These are phyloP conservation scores for Pseudogymnoascus sp. DNA, from an alignment of 2,329 filamentous ascomycete genomes.

Conservation along the genomic window DNA sequence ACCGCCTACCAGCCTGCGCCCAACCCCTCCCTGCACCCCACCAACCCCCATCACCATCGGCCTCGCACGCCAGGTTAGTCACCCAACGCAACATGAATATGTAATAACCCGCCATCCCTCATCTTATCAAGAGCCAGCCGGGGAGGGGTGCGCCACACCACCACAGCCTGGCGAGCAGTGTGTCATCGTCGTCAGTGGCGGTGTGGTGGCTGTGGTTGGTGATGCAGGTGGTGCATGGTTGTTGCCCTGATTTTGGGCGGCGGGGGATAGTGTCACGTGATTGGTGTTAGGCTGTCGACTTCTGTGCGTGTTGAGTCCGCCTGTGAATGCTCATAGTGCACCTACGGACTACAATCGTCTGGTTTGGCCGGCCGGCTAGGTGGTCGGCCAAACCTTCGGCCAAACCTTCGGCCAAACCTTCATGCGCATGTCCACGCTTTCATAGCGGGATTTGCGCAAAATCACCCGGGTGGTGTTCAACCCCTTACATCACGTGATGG, in stretches of 20 bases:
- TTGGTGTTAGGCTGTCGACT: not conserved
- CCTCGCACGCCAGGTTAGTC: no score
- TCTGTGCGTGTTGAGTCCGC: not conserved
- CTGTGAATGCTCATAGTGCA: no score
- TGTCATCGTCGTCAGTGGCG: no score
- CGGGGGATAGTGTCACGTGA: not conserved
- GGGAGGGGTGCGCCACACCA: not conserved
- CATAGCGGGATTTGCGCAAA: not conserved
- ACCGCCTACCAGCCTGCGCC: not conserved
- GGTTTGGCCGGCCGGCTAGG: not conserved
- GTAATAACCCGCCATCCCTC: not conserved
- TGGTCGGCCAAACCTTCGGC: not conserved
- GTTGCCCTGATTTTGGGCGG: not conserved
- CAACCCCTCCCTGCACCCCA: not conserved
- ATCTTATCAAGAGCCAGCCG: no score
- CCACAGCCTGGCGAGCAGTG: no score
- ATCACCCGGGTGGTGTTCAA: not conserved
- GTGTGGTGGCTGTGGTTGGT: not conserved
- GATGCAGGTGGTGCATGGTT: not conserved
- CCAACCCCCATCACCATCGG: no score
- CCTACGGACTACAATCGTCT: no score
- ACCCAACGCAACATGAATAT: not conserved
- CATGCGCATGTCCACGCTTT: not conserved
- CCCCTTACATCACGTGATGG: not conserved
- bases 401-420: not conserved